Percentiles rank a stretch among this genome's conserved stretches.
phyloP scores from a whole-genome alignment of 2,329 filamentous ascomycete species.

The Penicillium verrucosum region DNA sequence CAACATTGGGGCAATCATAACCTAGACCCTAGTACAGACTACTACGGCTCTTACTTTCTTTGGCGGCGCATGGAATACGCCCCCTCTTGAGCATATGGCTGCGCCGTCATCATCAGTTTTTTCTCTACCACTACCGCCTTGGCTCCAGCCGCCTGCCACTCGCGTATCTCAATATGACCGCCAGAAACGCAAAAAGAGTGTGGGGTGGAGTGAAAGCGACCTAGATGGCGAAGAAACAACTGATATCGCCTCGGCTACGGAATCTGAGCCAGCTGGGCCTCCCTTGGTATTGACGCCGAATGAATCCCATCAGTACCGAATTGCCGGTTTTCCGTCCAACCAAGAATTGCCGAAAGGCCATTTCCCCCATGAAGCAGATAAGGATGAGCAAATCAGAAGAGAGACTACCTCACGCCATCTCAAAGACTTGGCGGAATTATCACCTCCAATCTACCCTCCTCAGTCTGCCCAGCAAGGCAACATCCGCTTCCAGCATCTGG shows the following conservation, averaged over 20 bases:
- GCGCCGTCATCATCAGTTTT: slow-evolving; percentile 35
- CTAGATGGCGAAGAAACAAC: slow-evolving; percentile 27
- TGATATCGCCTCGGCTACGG: slow-evolving; percentile 26
- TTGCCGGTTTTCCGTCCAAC: slow-evolving; percentile 41
- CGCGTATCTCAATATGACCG: slow-evolving; percentile 38
- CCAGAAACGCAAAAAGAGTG: slow-evolving; percentile 32
- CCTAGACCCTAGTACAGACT: neutral
- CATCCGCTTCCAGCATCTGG: slow-evolving; percentile 55
- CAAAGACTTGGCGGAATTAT: slow-evolving; percentile 30
- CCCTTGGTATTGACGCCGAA: slow-evolving; percentile 37
- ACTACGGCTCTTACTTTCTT: neutral
- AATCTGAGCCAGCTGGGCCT: slow-evolving; percentile 19
- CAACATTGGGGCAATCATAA: neutral
- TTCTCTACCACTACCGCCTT: slow-evolving; percentile 37
- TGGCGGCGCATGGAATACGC: neutral
- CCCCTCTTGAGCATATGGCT: slow-evolving; percentile 22
- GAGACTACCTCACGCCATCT: slow-evolving; percentile 17
- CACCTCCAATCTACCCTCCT: slow-evolving; percentile 35
- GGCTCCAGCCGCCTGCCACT: slow-evolving; percentile 36
- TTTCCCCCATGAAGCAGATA: slow-evolving; percentile 41
- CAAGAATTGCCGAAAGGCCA: slow-evolving; percentile 38
- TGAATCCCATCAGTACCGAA: slow-evolving; percentile 44
- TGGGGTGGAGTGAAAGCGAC: slow-evolving; percentile 28
- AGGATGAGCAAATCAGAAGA: slow-evolving; percentile 8
- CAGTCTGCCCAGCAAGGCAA: slow-evolving; percentile 34